Evolutionary conservation across 768 basidiomycete species (phyloP).

Genomic region (Trichaptum fuscoviolaceum): DNA sequence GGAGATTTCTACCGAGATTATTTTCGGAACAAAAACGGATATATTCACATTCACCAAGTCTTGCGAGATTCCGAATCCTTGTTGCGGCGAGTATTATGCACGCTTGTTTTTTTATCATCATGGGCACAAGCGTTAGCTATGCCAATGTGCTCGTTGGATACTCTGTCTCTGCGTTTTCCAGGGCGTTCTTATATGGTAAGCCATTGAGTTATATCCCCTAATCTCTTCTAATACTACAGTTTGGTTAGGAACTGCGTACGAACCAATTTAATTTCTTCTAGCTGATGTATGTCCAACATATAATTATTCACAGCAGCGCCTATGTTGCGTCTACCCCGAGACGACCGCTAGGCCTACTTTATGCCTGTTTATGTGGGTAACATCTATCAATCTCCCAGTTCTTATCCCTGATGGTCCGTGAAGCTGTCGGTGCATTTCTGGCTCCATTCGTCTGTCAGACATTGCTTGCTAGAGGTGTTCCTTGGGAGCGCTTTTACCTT

Average conservation of each 20-base stretch:
- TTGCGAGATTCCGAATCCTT: slow-evolving; percentile 37
- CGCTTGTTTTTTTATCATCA: slow-evolving; percentile 40
- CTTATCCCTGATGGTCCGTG: background rate
- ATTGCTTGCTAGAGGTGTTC: slow-evolving; percentile 41
- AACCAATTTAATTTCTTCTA: slow-evolving; percentile 7
- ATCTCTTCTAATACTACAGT: background rate
- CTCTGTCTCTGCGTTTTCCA: slow-evolving; percentile 40
- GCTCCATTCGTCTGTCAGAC: slow-evolving; percentile 54
- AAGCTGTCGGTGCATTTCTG: slow-evolving; percentile 48
- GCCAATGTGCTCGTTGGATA: slow-evolving; percentile 42
- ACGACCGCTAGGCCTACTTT: slow-evolving; percentile 42
- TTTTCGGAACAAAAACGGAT: slow-evolving; percentile 5
- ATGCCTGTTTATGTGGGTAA: slow-evolving; percentile 42
- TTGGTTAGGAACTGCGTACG: slow-evolving; percentile 30
- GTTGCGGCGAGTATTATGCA: slow-evolving; percentile 35
- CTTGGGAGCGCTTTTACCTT: slow-evolving; percentile 52
- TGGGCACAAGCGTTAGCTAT: slow-evolving; percentile 41
- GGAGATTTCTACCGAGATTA: slow-evolving; percentile 17
- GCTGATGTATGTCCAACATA: slow-evolving; percentile 5
- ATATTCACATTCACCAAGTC: slow-evolving; percentile 32
- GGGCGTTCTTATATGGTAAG: slow-evolving; percentile 43
- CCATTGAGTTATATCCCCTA: background rate
- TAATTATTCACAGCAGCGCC: slow-evolving; percentile 33
- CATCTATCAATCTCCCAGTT: background rate
- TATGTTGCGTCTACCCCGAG: slow-evolving; percentile 38